Percentiles rank a stretch among this genome's conserved stretches.
Evolutionary conservation across 352 stramenopile genomes (phyloP).

Genomic region (Globisporangium nunn): DNA sequence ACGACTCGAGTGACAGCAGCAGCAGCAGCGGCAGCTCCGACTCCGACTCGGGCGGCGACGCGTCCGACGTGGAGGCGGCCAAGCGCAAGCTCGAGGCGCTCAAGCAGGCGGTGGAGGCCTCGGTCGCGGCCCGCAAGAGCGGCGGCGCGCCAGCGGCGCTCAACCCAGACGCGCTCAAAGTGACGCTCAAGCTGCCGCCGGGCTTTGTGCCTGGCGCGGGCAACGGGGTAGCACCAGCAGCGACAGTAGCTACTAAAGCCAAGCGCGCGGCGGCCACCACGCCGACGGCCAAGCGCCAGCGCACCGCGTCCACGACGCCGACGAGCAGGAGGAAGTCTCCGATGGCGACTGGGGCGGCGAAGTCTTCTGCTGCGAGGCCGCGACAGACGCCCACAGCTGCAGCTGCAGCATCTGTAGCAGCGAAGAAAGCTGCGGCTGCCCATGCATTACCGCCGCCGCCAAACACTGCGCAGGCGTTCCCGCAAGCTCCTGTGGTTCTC

Average conservation of each 20-base stretch:
- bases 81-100: constrained; percentile 12
- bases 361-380: constrained; percentile 8
- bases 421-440: neutral
- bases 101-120: constrained; percentile 17
- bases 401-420: constrained; percentile 5
- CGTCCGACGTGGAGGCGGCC: constrained; percentile 21
- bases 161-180: constrained; percentile 37
- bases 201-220: constrained; percentile 30
- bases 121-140: constrained; percentile 16
- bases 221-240: neutral
- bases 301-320: constrained; percentile 10
- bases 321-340: constrained; percentile 7
- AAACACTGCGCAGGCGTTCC: neutral
- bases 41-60: constrained; percentile 26
- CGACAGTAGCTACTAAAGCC: constrained; percentile 17
- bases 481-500: constrained; percentile 25
- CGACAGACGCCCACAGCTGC: constrained; percentile 9
- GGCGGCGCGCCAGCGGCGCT: neutral
- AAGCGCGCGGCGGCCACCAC: constrained; percentile 30
- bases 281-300: constrained; percentile 28
- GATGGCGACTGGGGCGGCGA: neutral
- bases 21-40: constrained; percentile 51
- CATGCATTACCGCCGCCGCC: neutral
- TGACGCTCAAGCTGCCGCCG: constrained; percentile 50
- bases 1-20: constrained; percentile 35